phyloP scores from a whole-genome alignment of 2,329 filamentous ascomycete species.

The Trichophyton verrucosum region DNA sequence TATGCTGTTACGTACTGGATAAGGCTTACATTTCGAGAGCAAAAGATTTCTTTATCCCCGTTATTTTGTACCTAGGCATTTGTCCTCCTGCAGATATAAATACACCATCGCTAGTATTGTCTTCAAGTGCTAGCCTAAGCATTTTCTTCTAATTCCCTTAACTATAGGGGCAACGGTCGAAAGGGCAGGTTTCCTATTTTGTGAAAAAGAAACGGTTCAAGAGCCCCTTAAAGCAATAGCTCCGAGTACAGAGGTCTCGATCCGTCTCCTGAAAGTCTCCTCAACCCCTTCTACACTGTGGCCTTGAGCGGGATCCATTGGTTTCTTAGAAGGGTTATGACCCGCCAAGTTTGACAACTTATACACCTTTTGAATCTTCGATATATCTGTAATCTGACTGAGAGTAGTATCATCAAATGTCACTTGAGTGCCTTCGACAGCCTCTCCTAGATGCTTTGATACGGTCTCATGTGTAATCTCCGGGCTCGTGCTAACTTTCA shows the following conservation, averaged over 20 bases:
- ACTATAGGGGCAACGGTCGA: background rate
- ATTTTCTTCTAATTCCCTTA: background rate
- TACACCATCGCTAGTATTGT: too few species aligned
- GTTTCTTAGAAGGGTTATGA: background rate
- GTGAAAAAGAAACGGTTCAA: background rate
- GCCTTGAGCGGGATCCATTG: background rate
- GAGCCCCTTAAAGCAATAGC: slow-evolving; percentile 64
- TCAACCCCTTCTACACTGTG: background rate
- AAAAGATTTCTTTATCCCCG: too few species aligned
- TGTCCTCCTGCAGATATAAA: too few species aligned
- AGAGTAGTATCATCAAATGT: slow-evolving; percentile 55
- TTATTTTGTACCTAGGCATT: background rate
- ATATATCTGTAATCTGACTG: slow-evolving; percentile 47
- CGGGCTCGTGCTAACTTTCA: slow-evolving; percentile 58
- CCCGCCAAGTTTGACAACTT: slow-evolving; percentile 43
- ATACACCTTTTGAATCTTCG: slow-evolving; percentile 70
- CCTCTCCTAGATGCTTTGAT: slow-evolving; percentile 47
- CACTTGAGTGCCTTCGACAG: slow-evolving; percentile 50
- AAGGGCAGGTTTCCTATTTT: background rate
- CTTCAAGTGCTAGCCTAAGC: background rate
- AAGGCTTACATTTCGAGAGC: too few species aligned
- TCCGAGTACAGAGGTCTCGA: slow-evolving; percentile 59
- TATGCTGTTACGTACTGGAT: too few species aligned
- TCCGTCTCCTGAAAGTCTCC: slow-evolving; percentile 34
- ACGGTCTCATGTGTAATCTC: slow-evolving; percentile 37